A percentile compares a stretch with the other conserved stretches of the same genome.
Conservation (phyloP, 169 alveolate genomes). For the Cryptosporidium canis region DNA sequence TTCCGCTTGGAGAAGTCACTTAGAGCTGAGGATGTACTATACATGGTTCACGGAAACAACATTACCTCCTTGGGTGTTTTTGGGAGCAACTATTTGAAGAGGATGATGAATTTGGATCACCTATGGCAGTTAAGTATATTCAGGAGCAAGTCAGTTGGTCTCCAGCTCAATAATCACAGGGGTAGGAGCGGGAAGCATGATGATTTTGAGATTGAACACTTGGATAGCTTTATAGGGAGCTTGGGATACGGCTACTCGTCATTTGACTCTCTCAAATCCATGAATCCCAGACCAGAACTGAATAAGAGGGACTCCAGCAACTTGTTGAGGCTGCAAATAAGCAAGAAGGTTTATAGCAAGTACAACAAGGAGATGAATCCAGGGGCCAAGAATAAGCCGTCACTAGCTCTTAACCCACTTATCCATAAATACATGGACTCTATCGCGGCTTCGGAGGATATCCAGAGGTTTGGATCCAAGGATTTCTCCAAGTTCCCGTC, state of each 20-base stretch:
- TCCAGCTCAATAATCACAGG: neutral
- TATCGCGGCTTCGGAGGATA: neutral
- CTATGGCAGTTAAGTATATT: constrained; percentile 2
- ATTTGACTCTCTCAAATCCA: constrained; percentile 19
- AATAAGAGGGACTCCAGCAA: constrained; percentile 8
- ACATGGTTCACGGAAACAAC: constrained; percentile 40
- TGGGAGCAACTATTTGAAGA: constrained; percentile 38
- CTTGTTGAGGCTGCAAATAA: neutral
- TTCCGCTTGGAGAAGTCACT: neutral
- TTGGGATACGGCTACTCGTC: constrained; percentile 56
- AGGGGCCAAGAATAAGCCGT: neutral
- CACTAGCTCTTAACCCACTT: constrained; percentile 12
- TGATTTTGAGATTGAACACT: neutral
- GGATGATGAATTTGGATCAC: constrained; percentile 16
- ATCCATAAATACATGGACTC: neutral
- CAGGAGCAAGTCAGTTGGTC: neutral
- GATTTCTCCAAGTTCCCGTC: constrained; percentile 45
- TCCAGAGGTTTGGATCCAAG: neutral
- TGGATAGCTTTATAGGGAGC: constrained; percentile 50
- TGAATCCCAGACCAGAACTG: constrained; percentile 61
- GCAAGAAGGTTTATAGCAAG: constrained; percentile 27
- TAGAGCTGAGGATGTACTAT: neutral
- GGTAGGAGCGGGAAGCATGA: neutral
- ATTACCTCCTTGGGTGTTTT: constrained; percentile 42
- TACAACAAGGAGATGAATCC: constrained; percentile 20